Conservation (phyloP, 495 filamentous ascomycete genomes). For the Aspergillus homomorphus region DNA sequence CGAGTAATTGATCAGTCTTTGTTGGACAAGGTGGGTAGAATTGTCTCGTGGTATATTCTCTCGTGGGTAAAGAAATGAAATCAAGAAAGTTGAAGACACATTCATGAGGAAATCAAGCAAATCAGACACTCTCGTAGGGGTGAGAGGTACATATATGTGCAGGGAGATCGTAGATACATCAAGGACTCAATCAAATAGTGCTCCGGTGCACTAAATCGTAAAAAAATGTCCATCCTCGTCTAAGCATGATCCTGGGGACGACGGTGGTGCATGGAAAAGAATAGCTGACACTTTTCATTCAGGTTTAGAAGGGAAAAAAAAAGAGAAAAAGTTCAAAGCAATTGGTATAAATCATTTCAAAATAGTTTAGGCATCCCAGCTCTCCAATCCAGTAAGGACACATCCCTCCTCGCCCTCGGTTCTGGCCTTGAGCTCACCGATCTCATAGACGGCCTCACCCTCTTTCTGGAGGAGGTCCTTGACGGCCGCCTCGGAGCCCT, state of each 20-base stretch:
- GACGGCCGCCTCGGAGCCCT: slow-evolving; percentile 52
- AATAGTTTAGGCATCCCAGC: slow-evolving; percentile 54
- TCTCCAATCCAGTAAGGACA: slow-evolving; percentile 63
- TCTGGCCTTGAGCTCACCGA: slow-evolving; percentile 63
- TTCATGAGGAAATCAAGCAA: too few relatives aligned
- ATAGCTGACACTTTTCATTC: background rate
- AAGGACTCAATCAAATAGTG: background rate
- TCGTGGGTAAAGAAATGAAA: too few relatives aligned
- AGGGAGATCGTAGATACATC: background rate
- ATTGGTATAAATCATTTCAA: background rate
- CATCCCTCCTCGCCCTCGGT: slow-evolving; percentile 58
- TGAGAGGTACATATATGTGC: background rate
- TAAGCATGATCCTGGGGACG: background rate
- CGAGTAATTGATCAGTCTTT: too few relatives aligned
- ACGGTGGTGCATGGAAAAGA: background rate
- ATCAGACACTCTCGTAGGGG: background rate
- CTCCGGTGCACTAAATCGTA: background rate
- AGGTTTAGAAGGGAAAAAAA: slow-evolving; percentile 4
- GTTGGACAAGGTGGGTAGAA: too few relatives aligned
- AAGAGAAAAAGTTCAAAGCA: slow-evolving; percentile 9
- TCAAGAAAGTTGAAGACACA: too few relatives aligned
- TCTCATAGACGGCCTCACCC: slow-evolving; percentile 74
- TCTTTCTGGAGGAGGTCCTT: slow-evolving; percentile 48
- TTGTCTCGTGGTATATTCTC: too few relatives aligned
- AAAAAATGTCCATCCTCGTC: background rate